Base-by-base conservation (phyloP, 192 early-diverging fungal species). In the Haplosporangium gracile region DNA sequence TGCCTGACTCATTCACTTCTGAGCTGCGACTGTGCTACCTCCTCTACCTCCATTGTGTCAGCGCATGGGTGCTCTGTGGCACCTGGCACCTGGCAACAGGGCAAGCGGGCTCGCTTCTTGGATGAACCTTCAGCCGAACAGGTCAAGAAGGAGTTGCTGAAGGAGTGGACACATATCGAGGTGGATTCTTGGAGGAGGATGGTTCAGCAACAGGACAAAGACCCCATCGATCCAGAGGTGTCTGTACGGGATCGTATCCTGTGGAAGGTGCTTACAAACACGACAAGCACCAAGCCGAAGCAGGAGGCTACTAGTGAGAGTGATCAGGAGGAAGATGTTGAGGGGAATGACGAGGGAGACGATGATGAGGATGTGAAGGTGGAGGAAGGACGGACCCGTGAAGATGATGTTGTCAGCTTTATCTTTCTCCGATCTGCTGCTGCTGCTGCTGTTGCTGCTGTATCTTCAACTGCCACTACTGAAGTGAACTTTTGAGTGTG, bases 1-100 rank as follows among this genome's bases (percentile, higher is more conserved):
- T 94, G 93, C 76, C 74, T 88, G 55, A 94, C 93, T 8, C 93
- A 93, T 68, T 89, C 92, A 11, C 65, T 93, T 57, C 78, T 93
- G 32, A 88, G 78, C 9, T 93, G 92, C 65, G 53, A 76, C 5
- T 93, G 92, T 60, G n/a, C 68, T 24, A 29, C 71, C 29, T 57
- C 55, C 51, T 45, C 43, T 1, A 45, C 43, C 43, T 60, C n/a
- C 8, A 34, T 11, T 11, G 10, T 29, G 13, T 24, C 29, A 32
- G 60, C 10, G 4, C 60, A 32, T 29, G 29, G 10, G 11, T 29
- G 60, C 29, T 16, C 18, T 18, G 73, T 6, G 8, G 39, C 22
- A 29, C 32, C 51, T 0, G 34, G 43, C 5, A 53, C 20, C 24
- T 38, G 34, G 5, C 6, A 38, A 7, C 43, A 6, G 5, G 39